Evolutionary conservation across 768 basidiomycete genomes (phyloP), one percentile per base, ranked within the genome.

Genomic region (Lactifluus piperatus): DNA sequence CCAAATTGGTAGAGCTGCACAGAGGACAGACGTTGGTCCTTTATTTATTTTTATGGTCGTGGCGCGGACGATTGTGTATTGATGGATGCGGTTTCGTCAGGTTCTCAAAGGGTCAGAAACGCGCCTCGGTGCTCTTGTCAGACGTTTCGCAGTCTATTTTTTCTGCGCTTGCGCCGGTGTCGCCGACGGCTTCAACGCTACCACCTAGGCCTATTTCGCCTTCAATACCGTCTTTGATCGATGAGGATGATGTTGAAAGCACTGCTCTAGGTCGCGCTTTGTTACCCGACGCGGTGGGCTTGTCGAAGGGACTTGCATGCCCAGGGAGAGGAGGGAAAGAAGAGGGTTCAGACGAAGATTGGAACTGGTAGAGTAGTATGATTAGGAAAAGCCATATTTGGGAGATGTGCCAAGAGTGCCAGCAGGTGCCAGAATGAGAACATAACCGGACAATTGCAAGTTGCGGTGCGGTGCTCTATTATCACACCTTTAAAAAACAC

Each of bases 51-150:
- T 18, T 18, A n/a, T n/a, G n/a, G n/a, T n/a, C n/a, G n/a, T 39
- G 18, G 10, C 41, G n/a, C 20, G 41, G 41, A 41, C 10, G 26
- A 22, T 4, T 24, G 4, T 11, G 30, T 29, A 49, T n/a, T 32
- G 13, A 30, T 20, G 30, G 13, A 27, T 27, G 16, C 34, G 8
- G 32, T 30, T 6, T 50, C n/a, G n/a, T 29, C 60, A 88, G 86
- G n/a, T 79, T 88, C 66, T 73, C 81, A 18, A 86, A 83, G 64
- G 76, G 74, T 65, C 84, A 84, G 58, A 86, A 85, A 70, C 82
- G 85, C 22, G 86, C 86, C 0, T 85, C 86, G 0, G 63, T 79
- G 1, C 75, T 88, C 30, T 67, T 88, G 54, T 79, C 83, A 0
- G 86, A 87, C 67, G 79, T 87, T 20, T 83, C 84, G 5, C 76